phyloP scores from a whole-genome alignment of 306 rosid genomes.

The Acacia melanoxylon region DNA sequence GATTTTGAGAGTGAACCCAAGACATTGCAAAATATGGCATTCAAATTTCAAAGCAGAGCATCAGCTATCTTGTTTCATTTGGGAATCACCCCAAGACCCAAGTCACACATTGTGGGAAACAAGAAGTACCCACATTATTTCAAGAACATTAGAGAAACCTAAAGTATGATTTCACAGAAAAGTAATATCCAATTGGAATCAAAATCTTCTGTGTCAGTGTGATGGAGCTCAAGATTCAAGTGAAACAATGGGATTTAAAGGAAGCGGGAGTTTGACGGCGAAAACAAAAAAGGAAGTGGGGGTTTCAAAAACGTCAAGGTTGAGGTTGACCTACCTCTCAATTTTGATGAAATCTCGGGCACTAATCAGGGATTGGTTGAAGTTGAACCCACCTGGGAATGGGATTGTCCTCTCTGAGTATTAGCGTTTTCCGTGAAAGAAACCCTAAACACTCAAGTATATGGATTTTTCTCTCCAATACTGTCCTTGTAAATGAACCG shows the following conservation, averaged over 20 bases:
- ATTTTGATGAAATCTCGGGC: conserved; percentile 38
- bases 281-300: background rate
- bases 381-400: conserved; percentile 23
- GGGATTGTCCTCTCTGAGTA: conserved; percentile 25
- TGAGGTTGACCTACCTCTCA: conserved; percentile 62
- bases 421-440: conserved; percentile 18
- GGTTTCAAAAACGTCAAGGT: conserved; percentile 48
- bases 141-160: conserved; percentile 41
- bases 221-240: conserved; percentile 2
- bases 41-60: conserved; percentile 32
- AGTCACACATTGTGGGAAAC: conserved; percentile 44
- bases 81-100: conserved; percentile 53
- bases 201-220: conserved; percentile 18
- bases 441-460: conserved; percentile 27
- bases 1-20: conserved; percentile 53
- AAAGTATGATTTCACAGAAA: conserved; percentile 12
- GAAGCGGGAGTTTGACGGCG: background rate
- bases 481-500: background rate
- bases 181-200: conserved; percentile 24
- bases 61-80: conserved; percentile 34
- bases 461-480: background rate
- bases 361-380: conserved; percentile 31
- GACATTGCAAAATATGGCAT: conserved; percentile 57
- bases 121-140: conserved; percentile 46
- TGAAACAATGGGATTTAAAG: conserved; percentile 25